phyloP scores from a whole-genome alignment of 139 green algal genomes.

The Chlamydomonas asymmetrica region DNA sequence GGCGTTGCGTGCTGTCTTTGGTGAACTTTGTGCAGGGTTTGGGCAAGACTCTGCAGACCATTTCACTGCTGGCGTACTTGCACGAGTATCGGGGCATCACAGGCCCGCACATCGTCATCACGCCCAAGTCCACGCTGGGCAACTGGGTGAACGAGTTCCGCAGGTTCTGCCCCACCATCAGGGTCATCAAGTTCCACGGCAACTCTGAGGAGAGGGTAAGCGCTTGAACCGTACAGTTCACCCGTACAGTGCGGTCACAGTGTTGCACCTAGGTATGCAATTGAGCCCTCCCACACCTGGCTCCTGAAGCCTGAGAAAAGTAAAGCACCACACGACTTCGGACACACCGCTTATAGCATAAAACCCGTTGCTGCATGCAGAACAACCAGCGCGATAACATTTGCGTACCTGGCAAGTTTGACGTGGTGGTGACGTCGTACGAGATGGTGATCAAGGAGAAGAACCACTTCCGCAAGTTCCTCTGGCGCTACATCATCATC shows the following conservation, averaged over 20 bases:
- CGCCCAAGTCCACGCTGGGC: slow-evolving; percentile 97
- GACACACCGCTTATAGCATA: too few species aligned
- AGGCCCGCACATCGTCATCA: slow-evolving; percentile 96
- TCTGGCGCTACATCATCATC: slow-evolving; percentile 99
- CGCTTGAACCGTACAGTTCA: too few species aligned
- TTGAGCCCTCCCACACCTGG: too few species aligned
- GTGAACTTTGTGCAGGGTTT: slow-evolving; percentile 68
- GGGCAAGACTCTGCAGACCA: slow-evolving; percentile 99
- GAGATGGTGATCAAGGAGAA: slow-evolving; percentile 99
- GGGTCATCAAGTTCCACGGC: slow-evolving; percentile 94
- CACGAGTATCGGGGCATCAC: slow-evolving; percentile 94
- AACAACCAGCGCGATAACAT: slow-evolving; percentile 65
- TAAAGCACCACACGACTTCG: too few species aligned
- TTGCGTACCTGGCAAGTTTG: slow-evolving; percentile 79
- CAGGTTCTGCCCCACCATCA: slow-evolving; percentile 91
- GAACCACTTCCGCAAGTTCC: slow-evolving; percentile 90
- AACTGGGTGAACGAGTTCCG: slow-evolving; percentile 99
- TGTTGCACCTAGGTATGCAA: too few species aligned
- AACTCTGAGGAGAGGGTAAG: slow-evolving; percentile 86
- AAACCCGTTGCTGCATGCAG: slow-evolving; percentile 40
- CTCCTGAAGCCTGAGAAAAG: too few species aligned
- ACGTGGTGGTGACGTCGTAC: slow-evolving; percentile 96
- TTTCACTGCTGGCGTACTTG: slow-evolving; percentile 95
- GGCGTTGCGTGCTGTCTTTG: neutral
- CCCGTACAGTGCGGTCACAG: too few species aligned